Percentiles rank a stretch among this genome's conserved stretches.
Conservation (phyloP, 2,329 filamentous ascomycete species). For the Penicillium sclerotigenum region DNA sequence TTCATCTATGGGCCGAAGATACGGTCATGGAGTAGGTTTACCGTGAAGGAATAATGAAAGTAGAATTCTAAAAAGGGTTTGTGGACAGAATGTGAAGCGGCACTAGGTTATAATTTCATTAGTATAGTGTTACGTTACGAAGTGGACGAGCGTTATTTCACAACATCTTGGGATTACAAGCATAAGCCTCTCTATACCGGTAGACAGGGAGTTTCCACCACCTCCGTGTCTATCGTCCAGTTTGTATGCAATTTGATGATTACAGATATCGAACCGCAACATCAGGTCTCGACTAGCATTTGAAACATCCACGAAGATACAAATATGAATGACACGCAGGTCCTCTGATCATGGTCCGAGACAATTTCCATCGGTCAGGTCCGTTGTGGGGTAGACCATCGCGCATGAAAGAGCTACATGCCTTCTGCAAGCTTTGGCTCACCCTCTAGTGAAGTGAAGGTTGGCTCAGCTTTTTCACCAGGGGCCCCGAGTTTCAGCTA, state of each 20-base stretch:
- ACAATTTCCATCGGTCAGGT: conserved; percentile 1
- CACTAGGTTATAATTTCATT: neutral
- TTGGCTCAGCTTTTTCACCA: neutral
- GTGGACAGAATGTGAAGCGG: neutral
- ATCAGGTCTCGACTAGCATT: neutral
- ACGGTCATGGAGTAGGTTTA: conserved; percentile 42
- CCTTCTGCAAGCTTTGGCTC: neutral
- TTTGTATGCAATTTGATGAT: neutral
- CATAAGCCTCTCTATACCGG: no score
- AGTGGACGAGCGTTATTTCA: neutral
- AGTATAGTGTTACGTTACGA: neutral
- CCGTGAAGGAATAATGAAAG: neutral
- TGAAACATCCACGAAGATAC: neutral
- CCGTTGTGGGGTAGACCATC: neutral
- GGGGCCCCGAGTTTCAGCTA: neutral
- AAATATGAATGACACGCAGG: neutral
- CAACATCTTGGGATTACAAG: no score
- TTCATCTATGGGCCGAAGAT: conserved; percentile 44
- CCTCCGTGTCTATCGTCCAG: neutral
- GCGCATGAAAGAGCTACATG: neutral
- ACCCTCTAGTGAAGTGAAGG: neutral
- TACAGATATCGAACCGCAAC: neutral
- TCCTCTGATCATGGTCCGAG: neutral
- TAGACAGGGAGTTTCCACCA: no score
- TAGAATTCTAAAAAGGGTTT: no score